Percentiles rank a stretch among this genome's conserved stretches.
Evolutionary conservation across 345 rosid genomes (phyloP).

Genomic region (Punica granatum): DNA sequence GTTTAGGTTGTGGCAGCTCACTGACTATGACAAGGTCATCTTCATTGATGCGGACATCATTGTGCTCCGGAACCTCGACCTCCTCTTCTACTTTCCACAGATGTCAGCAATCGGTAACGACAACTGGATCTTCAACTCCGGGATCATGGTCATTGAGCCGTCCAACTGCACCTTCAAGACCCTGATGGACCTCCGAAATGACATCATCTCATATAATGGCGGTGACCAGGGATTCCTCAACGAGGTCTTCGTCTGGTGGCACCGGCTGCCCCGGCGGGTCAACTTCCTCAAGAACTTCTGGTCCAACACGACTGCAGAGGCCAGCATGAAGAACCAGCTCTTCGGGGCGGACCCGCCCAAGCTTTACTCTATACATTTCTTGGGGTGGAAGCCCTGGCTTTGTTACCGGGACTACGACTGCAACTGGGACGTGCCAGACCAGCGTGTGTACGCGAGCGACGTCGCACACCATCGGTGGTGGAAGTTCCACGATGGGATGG

Average conservation of each 20-base stretch:
- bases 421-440: constrained; percentile 50
- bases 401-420: constrained; percentile 95
- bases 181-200: constrained; percentile 50
- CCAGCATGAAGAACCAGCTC: constrained; percentile 58
- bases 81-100: constrained; percentile 77
- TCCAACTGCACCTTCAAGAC: constrained; percentile 74
- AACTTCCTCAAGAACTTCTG: constrained; percentile 84
- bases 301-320: constrained; percentile 68
- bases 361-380: constrained; percentile 68
- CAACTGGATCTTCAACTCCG: constrained; percentile 77
- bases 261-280: constrained; percentile 69
- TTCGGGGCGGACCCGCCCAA: constrained; percentile 73
- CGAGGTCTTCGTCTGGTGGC: constrained; percentile 91
- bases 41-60: constrained; percentile 88
- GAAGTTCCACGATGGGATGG: constrained; percentile 69
- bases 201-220: constrained; percentile 84
- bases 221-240: constrained; percentile 92
- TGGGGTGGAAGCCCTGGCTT: constrained; percentile 85
- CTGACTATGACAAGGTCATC: constrained; percentile 72
- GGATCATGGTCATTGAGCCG: constrained; percentile 94
- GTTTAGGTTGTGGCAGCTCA: constrained; percentile 83
- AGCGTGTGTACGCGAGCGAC: constrained; percentile 77
- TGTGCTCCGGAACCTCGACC: constrained; percentile 66
- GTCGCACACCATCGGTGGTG: constrained; percentile 84
- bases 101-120: constrained; percentile 91